phyloP scores from a whole-genome alignment of 257 asterid genomes.

The Galeopsis tetrahit region DNA sequence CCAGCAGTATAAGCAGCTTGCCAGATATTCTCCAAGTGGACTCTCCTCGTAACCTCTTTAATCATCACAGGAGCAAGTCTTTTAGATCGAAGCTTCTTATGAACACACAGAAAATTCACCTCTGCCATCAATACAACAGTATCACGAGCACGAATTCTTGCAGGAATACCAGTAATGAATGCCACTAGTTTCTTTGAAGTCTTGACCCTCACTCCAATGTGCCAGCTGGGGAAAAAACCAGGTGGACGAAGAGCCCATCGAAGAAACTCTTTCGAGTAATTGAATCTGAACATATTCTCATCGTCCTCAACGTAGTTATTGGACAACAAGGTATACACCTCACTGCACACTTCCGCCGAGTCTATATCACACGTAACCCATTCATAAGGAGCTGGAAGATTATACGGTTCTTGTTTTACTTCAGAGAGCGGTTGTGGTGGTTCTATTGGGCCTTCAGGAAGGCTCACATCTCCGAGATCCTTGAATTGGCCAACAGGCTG shows the following conservation, averaged over 20 bases:
- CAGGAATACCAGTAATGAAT: slow-evolving; percentile 86
- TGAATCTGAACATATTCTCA: slow-evolving; percentile 85
- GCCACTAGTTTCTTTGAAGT: slow-evolving; percentile 84
- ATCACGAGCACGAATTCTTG: slow-evolving; percentile 72
- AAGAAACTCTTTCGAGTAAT: slow-evolving; percentile 88
- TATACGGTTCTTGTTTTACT: slow-evolving; percentile 86
- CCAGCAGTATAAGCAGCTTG: slow-evolving; percentile 97
- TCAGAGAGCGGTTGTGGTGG: slow-evolving; percentile 69
- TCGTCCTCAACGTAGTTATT: slow-evolving; percentile 86
- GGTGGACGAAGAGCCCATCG: slow-evolving; percentile 91
- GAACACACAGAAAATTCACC: slow-evolving; percentile 83
- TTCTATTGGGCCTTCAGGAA: slow-evolving; percentile 88
- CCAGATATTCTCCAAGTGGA: slow-evolving; percentile 87
- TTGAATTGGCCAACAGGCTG: slow-evolving; percentile 93
- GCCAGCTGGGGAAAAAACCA: slow-evolving; percentile 76
- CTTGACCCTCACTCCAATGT: slow-evolving; percentile 83
- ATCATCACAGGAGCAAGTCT: slow-evolving; percentile 94
- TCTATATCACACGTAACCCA: slow-evolving; percentile 84
- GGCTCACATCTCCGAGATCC: slow-evolving; percentile 69
- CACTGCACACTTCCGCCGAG: slow-evolving; percentile 71
- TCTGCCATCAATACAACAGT: slow-evolving; percentile 75
- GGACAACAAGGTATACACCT: slow-evolving; percentile 69
- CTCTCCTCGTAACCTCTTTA: slow-evolving; percentile 85
- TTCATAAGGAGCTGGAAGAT: slow-evolving; percentile 81
- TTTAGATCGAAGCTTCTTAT: slow-evolving; percentile 86